Evolutionary conservation across 2,329 filamentous ascomycete species (phyloP).

Genomic region (Pyrenophora tritici-repentis): DNA sequence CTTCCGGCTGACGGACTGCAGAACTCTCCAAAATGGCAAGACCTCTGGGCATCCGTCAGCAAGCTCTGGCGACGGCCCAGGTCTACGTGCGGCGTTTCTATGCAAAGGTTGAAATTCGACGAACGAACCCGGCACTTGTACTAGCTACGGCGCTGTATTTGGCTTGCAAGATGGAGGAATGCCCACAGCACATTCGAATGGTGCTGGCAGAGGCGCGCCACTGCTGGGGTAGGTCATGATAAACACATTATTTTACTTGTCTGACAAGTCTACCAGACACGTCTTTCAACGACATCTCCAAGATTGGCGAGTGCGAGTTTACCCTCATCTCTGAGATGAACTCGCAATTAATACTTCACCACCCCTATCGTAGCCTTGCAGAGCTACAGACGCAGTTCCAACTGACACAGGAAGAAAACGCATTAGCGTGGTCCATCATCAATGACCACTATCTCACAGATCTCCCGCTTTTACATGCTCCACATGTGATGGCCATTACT

Average conservation of each 20-base stretch:
- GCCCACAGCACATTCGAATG: constrained; percentile 91
- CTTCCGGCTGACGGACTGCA: constrained; percentile 3
- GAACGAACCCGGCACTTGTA: constrained; percentile 91
- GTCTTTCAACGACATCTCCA: constrained; percentile 68
- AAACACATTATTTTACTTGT: background rate
- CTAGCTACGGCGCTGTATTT: constrained; percentile 93
- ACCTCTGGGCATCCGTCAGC: constrained; percentile 82
- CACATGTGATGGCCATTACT: constrained; percentile 87
- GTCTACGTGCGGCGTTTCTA: constrained; percentile 96
- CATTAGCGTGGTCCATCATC: constrained; percentile 79
- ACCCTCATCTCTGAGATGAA: constrained; percentile 88
- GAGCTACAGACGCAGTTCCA: constrained; percentile 71
- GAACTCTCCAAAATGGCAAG: constrained; percentile 83
- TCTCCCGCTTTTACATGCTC: constrained; percentile 80
- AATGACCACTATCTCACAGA: constrained; percentile 95
- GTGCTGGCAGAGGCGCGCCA: constrained; percentile 84
- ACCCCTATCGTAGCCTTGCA: constrained; percentile 82
- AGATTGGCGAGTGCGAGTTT: constrained; percentile 93
- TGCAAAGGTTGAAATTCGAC: constrained; percentile 83
- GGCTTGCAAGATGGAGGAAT: constrained; percentile 97
- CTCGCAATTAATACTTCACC: constrained; percentile 86
- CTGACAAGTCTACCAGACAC: constrained; percentile 33
- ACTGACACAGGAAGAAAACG: constrained; percentile 77
- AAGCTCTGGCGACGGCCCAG: constrained; percentile 91
- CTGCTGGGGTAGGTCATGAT: constrained; percentile 53